Conservation (phyloP, 495 filamentous ascomycete genomes). For the Copromyces sp. region DNA sequence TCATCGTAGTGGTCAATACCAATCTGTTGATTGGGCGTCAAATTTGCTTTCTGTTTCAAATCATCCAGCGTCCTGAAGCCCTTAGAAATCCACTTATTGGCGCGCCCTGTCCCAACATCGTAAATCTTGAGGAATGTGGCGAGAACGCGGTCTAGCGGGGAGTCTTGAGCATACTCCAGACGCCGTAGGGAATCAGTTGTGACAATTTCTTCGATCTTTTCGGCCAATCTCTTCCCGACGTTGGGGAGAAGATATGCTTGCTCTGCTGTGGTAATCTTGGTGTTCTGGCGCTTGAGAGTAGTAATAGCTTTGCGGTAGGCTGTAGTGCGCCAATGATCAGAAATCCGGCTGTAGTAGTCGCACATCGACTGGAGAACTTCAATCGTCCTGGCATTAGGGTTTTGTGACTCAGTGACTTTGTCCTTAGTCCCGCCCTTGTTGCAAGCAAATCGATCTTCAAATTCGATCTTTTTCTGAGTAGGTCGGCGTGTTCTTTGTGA, state of each 20-base stretch:
- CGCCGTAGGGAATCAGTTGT: slow-evolving; percentile 62
- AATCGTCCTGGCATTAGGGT: slow-evolving; percentile 67
- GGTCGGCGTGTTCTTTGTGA: neutral
- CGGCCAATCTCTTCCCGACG: slow-evolving; percentile 67
- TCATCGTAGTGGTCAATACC: slow-evolving; percentile 78
- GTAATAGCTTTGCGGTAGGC: slow-evolving; percentile 76
- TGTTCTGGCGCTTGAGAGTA: slow-evolving; percentile 56
- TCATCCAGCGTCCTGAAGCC: slow-evolving; percentile 71
- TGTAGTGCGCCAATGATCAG: slow-evolving; percentile 69
- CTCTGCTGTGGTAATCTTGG: slow-evolving; percentile 54
- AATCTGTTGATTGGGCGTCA: slow-evolving; percentile 66
- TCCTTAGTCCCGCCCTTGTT: slow-evolving; percentile 31
- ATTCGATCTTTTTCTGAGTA: slow-evolving; percentile 12
- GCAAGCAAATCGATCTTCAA: slow-evolving; percentile 35
- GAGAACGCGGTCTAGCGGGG: slow-evolving; percentile 54
- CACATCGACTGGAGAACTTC: slow-evolving; percentile 72
- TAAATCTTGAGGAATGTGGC: slow-evolving; percentile 69
- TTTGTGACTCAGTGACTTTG: slow-evolving; percentile 5
- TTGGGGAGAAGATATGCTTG: slow-evolving; percentile 60
- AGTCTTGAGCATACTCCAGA: slow-evolving; percentile 54
- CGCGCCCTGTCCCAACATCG: slow-evolving; percentile 61
- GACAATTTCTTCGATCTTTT: slow-evolving; percentile 88
- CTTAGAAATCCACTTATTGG: slow-evolving; percentile 66
- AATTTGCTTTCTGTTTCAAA: slow-evolving; percentile 48
- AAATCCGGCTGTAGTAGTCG: slow-evolving; percentile 63